Percentiles rank a stretch among this genome's conserved stretches.
Conservation (phyloP, 129 eudicot genomes). For the Logfia minima region DNA sequence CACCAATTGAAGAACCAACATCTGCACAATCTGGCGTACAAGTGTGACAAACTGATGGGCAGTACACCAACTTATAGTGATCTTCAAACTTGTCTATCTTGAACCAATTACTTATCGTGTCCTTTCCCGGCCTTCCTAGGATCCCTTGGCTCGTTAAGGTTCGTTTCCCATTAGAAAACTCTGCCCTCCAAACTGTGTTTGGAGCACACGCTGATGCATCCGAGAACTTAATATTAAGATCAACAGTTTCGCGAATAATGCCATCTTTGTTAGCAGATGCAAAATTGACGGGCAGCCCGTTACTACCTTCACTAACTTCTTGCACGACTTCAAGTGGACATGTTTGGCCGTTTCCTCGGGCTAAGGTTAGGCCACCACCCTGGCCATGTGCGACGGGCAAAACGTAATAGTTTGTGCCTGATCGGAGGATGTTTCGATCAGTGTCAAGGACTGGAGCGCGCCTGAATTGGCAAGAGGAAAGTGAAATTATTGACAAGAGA, state of each 20-base stretch:
- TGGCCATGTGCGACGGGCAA: constrained; percentile 46
- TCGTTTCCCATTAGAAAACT: constrained; percentile 22
- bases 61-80: constrained; percentile 20
- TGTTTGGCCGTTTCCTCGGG: constrained; percentile 11
- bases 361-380: constrained; percentile 57
- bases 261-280: constrained; percentile 42
- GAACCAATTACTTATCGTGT: constrained; percentile 21
- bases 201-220: constrained; percentile 32
- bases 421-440: constrained; percentile 34
- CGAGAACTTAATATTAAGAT: constrained; percentile 47
- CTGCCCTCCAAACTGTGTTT: constrained; percentile 45
- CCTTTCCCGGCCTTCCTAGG: constrained; percentile 18
- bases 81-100: constrained; percentile 18
- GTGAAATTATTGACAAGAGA: constrained; percentile 31
- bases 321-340: constrained; percentile 39
- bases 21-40: constrained; percentile 20
- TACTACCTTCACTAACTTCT: constrained; percentile 25
- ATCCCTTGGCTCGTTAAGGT: constrained; percentile 40
- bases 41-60: constrained; percentile 18
- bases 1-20: constrained; percentile 13
- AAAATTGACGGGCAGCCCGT: constrained; percentile 35
- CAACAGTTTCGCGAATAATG: constrained; percentile 42
- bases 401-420: constrained; percentile 46
- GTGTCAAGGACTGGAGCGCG: constrained; percentile 45
- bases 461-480: constrained; percentile 23